These are phyloP conservation scores for Apiospora malaysiana DNA, from an alignment of 2,329 filamentous ascomycete species.

Conservation along the genomic window DNA sequence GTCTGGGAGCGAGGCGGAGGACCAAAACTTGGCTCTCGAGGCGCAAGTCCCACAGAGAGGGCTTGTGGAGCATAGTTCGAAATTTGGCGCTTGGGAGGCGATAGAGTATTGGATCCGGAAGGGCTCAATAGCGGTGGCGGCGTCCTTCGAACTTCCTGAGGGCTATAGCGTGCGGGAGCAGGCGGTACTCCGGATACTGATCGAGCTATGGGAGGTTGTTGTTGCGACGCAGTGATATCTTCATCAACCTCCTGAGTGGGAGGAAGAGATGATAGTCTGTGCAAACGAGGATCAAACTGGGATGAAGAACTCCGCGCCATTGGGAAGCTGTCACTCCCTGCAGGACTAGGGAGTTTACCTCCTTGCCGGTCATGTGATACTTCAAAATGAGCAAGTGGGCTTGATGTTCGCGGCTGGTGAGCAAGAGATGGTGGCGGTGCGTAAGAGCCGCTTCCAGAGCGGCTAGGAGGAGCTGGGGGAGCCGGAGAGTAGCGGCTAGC, in stretches of 20 bases:
- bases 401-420: constrained; percentile 69
- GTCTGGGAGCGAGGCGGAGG: constrained; percentile 67
- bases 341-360: constrained; percentile 35
- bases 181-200: constrained; percentile 24
- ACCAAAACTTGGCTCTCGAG: constrained; percentile 48
- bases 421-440: constrained; percentile 55
- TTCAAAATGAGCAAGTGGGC: constrained; percentile 69
- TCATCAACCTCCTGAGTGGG: constrained; percentile 69
- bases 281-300: constrained; percentile 59
- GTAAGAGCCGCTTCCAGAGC: constrained; percentile 49
- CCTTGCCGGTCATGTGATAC: constrained; percentile 49
- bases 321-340: constrained; percentile 47
- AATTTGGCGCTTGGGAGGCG: constrained; percentile 60
- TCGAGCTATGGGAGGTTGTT: constrained; percentile 33
- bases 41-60: constrained; percentile 35
- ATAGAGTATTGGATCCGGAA: constrained; percentile 50
- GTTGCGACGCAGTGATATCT: constrained; percentile 48
- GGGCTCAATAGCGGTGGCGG: constrained; percentile 53
- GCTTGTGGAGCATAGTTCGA: constrained; percentile 58
- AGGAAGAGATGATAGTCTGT: constrained; percentile 62
- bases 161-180: constrained; percentile 43
- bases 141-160: constrained; percentile 50
- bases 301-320: constrained; percentile 59
- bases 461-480: constrained; percentile 51
- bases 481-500: constrained; percentile 62